Percentiles rank a stretch among this genome's conserved stretches.
Conservation (phyloP, 257 asterid species). For the Scutellaria barbata region DNA sequence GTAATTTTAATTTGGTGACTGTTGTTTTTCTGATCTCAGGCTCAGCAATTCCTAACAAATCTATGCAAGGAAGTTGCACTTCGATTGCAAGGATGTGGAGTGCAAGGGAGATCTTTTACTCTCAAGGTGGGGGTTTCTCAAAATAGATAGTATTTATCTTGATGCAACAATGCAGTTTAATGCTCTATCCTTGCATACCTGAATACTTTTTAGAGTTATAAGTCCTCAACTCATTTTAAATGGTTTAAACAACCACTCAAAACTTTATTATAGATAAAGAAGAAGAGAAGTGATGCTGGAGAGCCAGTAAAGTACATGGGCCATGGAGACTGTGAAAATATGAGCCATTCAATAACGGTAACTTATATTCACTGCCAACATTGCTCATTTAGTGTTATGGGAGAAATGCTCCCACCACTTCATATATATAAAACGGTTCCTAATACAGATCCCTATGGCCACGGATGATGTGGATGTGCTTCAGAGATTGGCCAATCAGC, state of each 20-base stretch:
- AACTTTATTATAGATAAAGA: slow-evolving; percentile 68
- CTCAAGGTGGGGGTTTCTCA: slow-evolving; percentile 65
- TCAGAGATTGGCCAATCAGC: slow-evolving; percentile 79
- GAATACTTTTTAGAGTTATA: slow-evolving; percentile 11
- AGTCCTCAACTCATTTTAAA: slow-evolving; percentile 11
- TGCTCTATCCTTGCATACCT: not conserved
- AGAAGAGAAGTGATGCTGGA: slow-evolving; percentile 78
- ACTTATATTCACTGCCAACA: slow-evolving; percentile 29
- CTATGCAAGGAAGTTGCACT: slow-evolving; percentile 90
- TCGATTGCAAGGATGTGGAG: slow-evolving; percentile 88
- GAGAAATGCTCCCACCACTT: slow-evolving; percentile 5
- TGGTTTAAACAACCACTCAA: slow-evolving; percentile 18
- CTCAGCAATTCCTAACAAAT: slow-evolving; percentile 58
- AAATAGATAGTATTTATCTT: not conserved
- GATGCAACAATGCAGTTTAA: slow-evolving; percentile 16
- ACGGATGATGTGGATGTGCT: slow-evolving; percentile 81
- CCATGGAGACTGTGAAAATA: slow-evolving; percentile 86
- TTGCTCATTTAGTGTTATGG: slow-evolving; percentile 8
- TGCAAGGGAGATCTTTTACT: slow-evolving; percentile 81
- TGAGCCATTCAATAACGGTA: slow-evolving; percentile 92
- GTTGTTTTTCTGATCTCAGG: slow-evolving; percentile 54
- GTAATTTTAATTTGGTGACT: slow-evolving; percentile 29
- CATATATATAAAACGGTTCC: slow-evolving; percentile 31
- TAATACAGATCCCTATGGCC: slow-evolving; percentile 76
- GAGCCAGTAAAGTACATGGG: slow-evolving; percentile 97